These are phyloP conservation scores for Corinectria fuckeliana DNA, from an alignment of 2,329 filamentous ascomycete species.

Conservation along the genomic window DNA sequence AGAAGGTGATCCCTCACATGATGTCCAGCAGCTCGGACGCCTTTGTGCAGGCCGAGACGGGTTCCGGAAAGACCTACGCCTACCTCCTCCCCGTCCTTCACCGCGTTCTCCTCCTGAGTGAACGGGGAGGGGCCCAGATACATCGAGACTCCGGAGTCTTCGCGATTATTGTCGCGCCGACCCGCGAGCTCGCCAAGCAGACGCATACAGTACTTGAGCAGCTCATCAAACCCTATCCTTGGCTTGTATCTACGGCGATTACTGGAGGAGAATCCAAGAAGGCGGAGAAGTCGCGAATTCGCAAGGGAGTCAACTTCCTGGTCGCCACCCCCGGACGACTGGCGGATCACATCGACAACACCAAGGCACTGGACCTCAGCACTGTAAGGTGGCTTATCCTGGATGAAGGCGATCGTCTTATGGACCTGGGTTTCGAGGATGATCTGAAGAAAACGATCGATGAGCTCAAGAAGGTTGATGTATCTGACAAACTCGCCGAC, in stretches of 20 bases:
- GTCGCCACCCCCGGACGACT: slow-evolving; percentile 93
- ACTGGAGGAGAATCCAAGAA: slow-evolving; percentile 74
- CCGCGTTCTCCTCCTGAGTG: slow-evolving; percentile 78
- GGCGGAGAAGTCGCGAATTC: slow-evolving; percentile 87
- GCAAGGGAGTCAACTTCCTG: slow-evolving; percentile 94
- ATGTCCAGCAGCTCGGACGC: slow-evolving; percentile 84
- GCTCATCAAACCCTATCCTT: slow-evolving; percentile 86
- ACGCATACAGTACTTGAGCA: slow-evolving; percentile 87
- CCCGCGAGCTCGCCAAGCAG: slow-evolving; percentile 92
- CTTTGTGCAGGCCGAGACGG: slow-evolving; percentile 96
- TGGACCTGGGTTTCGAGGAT: slow-evolving; percentile 97
- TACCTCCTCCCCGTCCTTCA: slow-evolving; percentile 94
- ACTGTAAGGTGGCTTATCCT: slow-evolving; percentile 93
- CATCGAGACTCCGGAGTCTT: slow-evolving; percentile 89
- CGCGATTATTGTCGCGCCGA: slow-evolving; percentile 92
- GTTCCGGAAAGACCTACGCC: slow-evolving; percentile 96
- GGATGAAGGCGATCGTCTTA: slow-evolving; percentile 95
- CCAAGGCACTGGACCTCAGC: slow-evolving; percentile 84
- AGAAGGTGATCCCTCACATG: slow-evolving; percentile 82
- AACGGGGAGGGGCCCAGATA: slow-evolving; percentile 63
- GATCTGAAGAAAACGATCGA: slow-evolving; percentile 88
- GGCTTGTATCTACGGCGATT: slow-evolving; percentile 90
- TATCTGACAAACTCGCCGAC: slow-evolving; percentile 66
- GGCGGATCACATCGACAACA: slow-evolving; percentile 91
- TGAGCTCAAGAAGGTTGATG: slow-evolving; percentile 71